Evolutionary conservation across 2,329 filamentous ascomycete genomes (phyloP), one percentile per base, ranked within the genome.

Genomic region (Neophaeococcomyces mojaviensis): DNA sequence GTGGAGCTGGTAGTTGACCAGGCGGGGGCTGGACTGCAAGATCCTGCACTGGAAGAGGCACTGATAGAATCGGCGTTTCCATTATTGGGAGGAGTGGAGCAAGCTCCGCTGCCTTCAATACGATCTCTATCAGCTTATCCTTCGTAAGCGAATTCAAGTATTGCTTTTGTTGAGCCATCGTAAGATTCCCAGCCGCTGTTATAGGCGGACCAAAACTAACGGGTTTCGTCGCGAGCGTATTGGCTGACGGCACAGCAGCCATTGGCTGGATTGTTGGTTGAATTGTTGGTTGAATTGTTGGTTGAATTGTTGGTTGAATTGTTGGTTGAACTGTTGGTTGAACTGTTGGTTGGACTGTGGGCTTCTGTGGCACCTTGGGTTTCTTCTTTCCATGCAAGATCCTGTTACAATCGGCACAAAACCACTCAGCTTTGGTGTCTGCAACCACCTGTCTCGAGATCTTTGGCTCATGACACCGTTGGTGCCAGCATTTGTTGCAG

Each of bases 401-500:
- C 22, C 44, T 66, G 47, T 61, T 61, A 61, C 86, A 90, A 22
- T 74, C 69, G 5, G 67, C 66, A 58, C 86, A 92, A 58, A 80
- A 78, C 86, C 86, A 92, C 53, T 81, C 78, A 49, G 77, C 77
- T 51, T 78, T 77, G 52, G 80, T 71, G 49, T 86, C 76, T 30
- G 73, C 73, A 38, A 89, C 76, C 16, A 84, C 78, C 15, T 82
- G 77, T 50, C 82, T 77, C n/a, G 76, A 73, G 49, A 94, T 86
- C 7, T 76, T 75, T 1, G 86, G 86, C 48, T 85, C 76, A 62
- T 94, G 86, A 59, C 87, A 94, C 57, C 79, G 78, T 61, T 88
- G 85, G 64, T 94, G 87, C 77, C 87, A 94, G 34, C 81, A 78
- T 24, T 74, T 72, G 61, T 87, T 86, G 68, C 87, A 94, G 13